Percentiles rank a stretch among this genome's conserved stretches.
These are phyloP conservation scores for Collariella sp. DNA, from an alignment of 495 filamentous ascomycete species.

Conservation along the genomic window DNA sequence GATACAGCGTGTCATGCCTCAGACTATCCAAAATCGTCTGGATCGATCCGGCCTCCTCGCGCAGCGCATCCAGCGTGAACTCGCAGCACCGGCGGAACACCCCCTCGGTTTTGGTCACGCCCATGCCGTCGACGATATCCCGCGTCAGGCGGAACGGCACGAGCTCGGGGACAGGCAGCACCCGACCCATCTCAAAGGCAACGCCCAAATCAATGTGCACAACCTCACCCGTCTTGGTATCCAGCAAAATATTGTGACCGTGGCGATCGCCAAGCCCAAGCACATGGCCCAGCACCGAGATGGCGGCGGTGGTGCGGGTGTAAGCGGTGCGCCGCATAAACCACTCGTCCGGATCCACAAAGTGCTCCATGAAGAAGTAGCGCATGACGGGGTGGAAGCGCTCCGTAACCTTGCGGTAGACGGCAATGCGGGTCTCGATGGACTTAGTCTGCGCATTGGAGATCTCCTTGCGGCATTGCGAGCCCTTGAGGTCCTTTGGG, in stretches of 20 bases:
- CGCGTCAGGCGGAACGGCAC: constrained; percentile 94
- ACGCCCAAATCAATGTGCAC: constrained; percentile 96
- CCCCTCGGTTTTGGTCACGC: constrained; percentile 88
- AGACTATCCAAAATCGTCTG: constrained; percentile 96
- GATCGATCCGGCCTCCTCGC: constrained; percentile 87
- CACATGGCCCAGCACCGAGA: constrained; percentile 89
- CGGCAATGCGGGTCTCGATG: constrained; percentile 59
- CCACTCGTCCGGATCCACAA: constrained; percentile 92
- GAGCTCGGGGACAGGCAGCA: constrained; percentile 86
- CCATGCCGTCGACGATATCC: constrained; percentile 95
- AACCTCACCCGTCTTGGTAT: constrained; percentile 82
- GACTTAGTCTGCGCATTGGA: constrained; percentile 57
- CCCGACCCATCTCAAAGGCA: constrained; percentile 89
- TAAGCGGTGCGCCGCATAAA: constrained; percentile 80
- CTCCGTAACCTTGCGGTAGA: constrained; percentile 64
- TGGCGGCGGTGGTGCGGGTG: constrained; percentile 83
- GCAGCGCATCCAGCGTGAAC: constrained; percentile 87
- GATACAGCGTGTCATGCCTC: constrained; percentile 92
- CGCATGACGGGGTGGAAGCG: constrained; percentile 88
- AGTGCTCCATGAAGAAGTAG: constrained; percentile 95
- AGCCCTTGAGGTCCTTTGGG: constrained; percentile 72
- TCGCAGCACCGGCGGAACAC: constrained; percentile 96
- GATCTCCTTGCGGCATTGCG: constrained; percentile 68
- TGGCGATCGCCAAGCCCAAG: constrained; percentile 94
- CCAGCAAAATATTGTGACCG: constrained; percentile 91